These are phyloP conservation scores for Wickerhamomyces sp. DNA, from an alignment of 1,139 yeast species.

Conservation along the genomic window DNA sequence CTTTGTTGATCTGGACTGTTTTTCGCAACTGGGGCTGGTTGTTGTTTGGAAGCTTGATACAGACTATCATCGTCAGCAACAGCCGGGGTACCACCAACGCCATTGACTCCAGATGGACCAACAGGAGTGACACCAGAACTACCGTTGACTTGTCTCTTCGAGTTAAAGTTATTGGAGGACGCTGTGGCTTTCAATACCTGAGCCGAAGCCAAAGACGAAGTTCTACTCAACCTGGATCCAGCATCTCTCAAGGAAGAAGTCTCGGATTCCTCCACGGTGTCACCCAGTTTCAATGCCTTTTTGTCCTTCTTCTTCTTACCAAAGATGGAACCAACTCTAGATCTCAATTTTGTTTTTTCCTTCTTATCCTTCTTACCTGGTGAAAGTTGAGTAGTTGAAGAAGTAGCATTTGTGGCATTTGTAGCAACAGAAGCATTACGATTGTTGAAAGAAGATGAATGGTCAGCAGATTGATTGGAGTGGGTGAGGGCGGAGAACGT, in stretches of 20 bases:
- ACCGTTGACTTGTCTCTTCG: neutral
- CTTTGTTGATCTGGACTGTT: conserved; percentile 4
- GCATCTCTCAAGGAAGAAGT: conserved; percentile 17
- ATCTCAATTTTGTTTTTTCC: conserved; percentile 46
- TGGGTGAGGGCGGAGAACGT: conserved; percentile 1
- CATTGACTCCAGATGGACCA: no score
- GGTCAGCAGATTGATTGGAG: conserved; percentile 1
- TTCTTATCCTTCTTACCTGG: conserved; percentile 9
- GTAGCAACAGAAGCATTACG: conserved; percentile 21
- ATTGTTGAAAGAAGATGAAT: conserved; percentile 13
- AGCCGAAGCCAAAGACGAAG: conserved; percentile 17
- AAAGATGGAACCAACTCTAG: conserved; percentile 82
- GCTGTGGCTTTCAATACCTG: conserved; percentile 4
- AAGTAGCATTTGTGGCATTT: conserved; percentile 14
- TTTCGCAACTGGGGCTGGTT: conserved; percentile 13
- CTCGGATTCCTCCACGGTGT: conserved; percentile 21
- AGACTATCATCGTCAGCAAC: conserved; percentile 1
- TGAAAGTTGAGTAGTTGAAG: conserved; percentile 10
- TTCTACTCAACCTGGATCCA: conserved; percentile 15
- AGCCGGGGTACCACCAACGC: no score
- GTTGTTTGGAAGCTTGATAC: neutral
- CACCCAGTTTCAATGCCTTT: conserved; percentile 9
- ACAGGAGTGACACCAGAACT: neutral
- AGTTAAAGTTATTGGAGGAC: neutral
- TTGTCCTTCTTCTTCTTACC: conserved; percentile 44